These are phyloP conservation scores for Umbelopsis isabellina DNA, from an alignment of 192 early-diverging fungal genomes.

Conservation along the genomic window DNA sequence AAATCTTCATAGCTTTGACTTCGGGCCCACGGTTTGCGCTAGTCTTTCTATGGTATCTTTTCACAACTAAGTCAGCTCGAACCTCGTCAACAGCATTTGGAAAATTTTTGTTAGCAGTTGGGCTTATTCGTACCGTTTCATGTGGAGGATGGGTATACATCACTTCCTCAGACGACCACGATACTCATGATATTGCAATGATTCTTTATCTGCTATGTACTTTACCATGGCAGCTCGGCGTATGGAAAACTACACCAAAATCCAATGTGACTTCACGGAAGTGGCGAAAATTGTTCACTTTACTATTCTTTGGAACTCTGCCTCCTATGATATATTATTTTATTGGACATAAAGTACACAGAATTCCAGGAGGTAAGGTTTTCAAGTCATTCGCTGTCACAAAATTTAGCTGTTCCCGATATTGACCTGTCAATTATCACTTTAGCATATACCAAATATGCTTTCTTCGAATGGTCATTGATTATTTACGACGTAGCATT, in stretches of 20 bases:
- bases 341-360: constrained; percentile 77
- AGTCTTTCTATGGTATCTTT: constrained; percentile 49
- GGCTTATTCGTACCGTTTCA: constrained; percentile 65
- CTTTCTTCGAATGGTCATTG: constrained; percentile 82
- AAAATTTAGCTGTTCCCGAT: not conserved
- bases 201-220: constrained; percentile 73
- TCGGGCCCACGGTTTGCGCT: constrained; percentile 54
- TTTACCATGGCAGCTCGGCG: constrained; percentile 70
- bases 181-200: constrained; percentile 80
- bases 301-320: constrained; percentile 68
- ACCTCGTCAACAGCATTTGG: constrained; percentile 23
- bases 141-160: constrained; percentile 87
- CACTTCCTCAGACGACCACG: constrained; percentile 79
- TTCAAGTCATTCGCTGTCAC: not conserved
- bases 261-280: constrained; percentile 44
- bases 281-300: constrained; percentile 53
- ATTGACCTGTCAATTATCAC: not conserved
- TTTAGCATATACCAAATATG: constrained; percentile 73
- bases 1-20: constrained; percentile 74
- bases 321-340: constrained; percentile 77
- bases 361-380: constrained; percentile 61
- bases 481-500: constrained; percentile 76
- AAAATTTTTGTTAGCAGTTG: constrained; percentile 43
- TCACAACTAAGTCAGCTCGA: constrained; percentile 26
- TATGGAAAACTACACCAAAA: constrained; percentile 47